Percentiles rank a stretch among this genome's conserved stretches.
phyloP scores from a whole-genome alignment of 495 filamentous ascomycete genomes.

The Tetracladium setigerum region DNA sequence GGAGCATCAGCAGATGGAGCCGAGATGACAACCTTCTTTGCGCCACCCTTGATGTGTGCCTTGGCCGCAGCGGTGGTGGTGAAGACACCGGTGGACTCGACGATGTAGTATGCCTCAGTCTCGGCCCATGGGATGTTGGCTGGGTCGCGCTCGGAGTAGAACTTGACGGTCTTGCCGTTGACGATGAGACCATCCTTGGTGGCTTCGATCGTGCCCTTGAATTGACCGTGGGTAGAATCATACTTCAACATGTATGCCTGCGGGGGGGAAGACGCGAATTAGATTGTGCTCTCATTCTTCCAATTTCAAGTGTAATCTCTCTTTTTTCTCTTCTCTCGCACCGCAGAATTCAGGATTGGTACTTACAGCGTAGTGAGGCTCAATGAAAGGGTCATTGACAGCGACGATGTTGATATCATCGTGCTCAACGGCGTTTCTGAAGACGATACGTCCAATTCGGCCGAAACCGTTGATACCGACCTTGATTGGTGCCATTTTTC shows the following conservation, averaged over 20 bases:
- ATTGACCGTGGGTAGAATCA: conserved; percentile 91
- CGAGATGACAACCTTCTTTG: conserved; percentile 99
- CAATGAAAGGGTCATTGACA: conserved; percentile 99
- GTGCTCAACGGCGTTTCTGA: conserved; percentile 70
- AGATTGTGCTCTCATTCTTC: conserved; percentile 5
- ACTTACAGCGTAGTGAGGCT: conserved; percentile 94
- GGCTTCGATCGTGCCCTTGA: conserved; percentile 83
- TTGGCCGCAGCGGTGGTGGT: conserved; percentile 95
- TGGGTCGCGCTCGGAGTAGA: conserved; percentile 93
- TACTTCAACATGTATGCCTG: conserved; percentile 99
- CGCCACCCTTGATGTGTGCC: conserved; percentile 95
- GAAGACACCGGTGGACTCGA: conserved; percentile 99
- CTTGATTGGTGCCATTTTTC: conserved; percentile 40
- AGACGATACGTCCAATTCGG: conserved; percentile 95
- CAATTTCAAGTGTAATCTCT: too few relatives aligned
- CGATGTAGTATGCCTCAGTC: conserved; percentile 87
- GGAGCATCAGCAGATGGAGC: conserved; percentile 97
- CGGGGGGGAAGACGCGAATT: conserved; percentile 2
- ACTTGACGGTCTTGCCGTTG: conserved; percentile 93
- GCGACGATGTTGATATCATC: conserved; percentile 82
- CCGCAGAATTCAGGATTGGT: conserved; percentile 3
- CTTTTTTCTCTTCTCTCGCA: too few relatives aligned
- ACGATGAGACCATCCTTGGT: conserved; percentile 70
- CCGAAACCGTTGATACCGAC: conserved; percentile 99
- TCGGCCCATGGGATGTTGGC: conserved; percentile 83